A percentile compares a stretch with the other conserved stretches of the same genome.
Evolutionary conservation across 208 protist genomes (phyloP).

Genomic region (Trypanosoma rangeli): DNA sequence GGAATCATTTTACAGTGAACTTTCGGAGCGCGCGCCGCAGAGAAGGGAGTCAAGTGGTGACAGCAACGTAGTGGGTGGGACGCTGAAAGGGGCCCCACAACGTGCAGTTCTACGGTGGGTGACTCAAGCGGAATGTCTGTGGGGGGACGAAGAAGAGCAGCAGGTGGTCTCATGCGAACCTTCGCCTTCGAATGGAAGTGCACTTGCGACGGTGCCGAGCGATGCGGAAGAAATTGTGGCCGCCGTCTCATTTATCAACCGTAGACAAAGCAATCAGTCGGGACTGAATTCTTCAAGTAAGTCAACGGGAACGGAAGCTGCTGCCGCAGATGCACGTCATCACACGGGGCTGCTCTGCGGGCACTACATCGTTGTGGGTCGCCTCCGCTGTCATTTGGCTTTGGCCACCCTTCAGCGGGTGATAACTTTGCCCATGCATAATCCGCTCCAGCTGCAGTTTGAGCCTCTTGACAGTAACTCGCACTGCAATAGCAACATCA

Average conservation of each 20-base stretch:
- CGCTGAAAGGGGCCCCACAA: conserved; percentile 8
- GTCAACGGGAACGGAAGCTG: neutral
- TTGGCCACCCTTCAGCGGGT: neutral
- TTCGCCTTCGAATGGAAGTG: neutral
- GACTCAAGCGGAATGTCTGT: neutral
- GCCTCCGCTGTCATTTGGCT: conserved; percentile 1
- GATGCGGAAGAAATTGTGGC: conserved; percentile 26
- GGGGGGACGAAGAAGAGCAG: neutral
- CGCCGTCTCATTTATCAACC: conserved; percentile 9
- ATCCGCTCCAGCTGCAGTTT: neutral
- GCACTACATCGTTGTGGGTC: conserved; percentile 7
- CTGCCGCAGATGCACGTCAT: neutral
- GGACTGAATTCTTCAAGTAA: neutral
- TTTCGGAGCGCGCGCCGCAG: neutral
- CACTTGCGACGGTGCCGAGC: neutral
- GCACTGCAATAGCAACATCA: neutral
- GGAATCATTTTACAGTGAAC: neutral
- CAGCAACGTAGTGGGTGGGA: neutral
- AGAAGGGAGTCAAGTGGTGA: neutral
- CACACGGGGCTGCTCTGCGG: neutral
- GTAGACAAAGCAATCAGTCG: neutral
- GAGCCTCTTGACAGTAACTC: neutral
- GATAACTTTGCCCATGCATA: neutral
- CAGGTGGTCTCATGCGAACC: neutral
- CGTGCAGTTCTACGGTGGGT: conserved; percentile 34